Evolutionary conservation across 1,284 basidiomycete species (phyloP), one percentile per base, ranked within the genome.

Genomic region (Cryptococcus maquisensis): DNA sequence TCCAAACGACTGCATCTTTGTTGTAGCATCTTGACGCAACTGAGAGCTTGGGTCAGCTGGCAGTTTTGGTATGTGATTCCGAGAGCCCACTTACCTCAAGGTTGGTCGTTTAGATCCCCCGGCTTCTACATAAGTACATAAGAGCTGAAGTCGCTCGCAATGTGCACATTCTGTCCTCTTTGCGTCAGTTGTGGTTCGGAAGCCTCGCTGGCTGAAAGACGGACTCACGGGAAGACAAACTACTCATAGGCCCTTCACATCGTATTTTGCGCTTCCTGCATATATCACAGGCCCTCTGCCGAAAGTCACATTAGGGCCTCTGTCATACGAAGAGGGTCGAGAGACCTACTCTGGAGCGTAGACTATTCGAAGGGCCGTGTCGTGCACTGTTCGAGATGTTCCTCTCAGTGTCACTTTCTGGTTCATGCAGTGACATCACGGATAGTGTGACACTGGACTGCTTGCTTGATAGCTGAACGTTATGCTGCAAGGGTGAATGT

Each of bases 41-140:
- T 86, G 43, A 44, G 32, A 7, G 28, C 28, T 13, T 43, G 42
- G 9, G 20, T 21, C 32, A 15, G 26, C 15, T 20, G n/a, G 18
- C 18, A 6, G 10, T 32, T 26, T 6, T 9, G 24, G 8, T 4
- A 20, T 15, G 18, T 45, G 12, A 12, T 18, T 2, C 15, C 32
- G 28, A 32, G 2, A 32, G 10, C 18, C 21, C 15, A 32, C 82
- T 56, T 67, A 91, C 82, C 88, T 88, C 77, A 91, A 88, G 1
- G 89, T 86, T 26, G 88, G 87, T 2, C 88, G 87, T 39, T 88
- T 84, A 78, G 89, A 87, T 83, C 90, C 87, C 1, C 88, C 90
- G 28, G 80, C 80, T 61, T 78, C 67, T 47, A 87, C 77, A 69
- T 89, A 91, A 0, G 86, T 88, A 74, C 88, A 91, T 2, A 86